Evolutionary conservation across 78 protist genomes (phyloP), one percentile per base, ranked within the genome.

Genomic region (Dictyostelium intermedium): DNA sequence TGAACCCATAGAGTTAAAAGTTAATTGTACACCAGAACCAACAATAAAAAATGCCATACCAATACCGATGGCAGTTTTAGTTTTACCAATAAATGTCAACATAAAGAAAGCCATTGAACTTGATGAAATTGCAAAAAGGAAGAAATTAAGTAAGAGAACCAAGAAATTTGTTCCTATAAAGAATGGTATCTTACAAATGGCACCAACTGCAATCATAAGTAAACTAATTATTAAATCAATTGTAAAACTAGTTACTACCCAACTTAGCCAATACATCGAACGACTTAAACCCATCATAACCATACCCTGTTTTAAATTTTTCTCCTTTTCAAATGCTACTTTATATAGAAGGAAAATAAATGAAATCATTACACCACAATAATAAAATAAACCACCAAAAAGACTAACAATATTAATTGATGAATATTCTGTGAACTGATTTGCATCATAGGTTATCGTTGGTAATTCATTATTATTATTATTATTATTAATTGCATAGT

Each of bases 61-160:
- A 85, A 91, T 85, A n/a, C 91, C 95, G 53, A 85, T 66, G 1
- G 96, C 96, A 23, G 91, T 72, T 37, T 93, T 93, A 2, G 92
- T 87, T 20, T 80, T 85, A 11, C n/a, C 47, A 25, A 85, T 83
- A 11, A 93, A 81, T 30, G 96, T 18, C 1, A 82, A 25, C 9
- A 93, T 35, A 16, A 93, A 80, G 56, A 85, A 93, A 1, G 82
- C 96, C 41, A 83, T 82, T 41, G 66, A 50, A 39, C 41, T 85
- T 91, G 86, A 85, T 11, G 87, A 50, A 30, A 85, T n/a, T 4
- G 56, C 61, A 30, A 85, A 93, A 5, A 93, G 35, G 39, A 78
- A 82, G 87, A 93, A 82, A 14, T 56, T 50, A 1, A 93, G 53
- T 27, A 93, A 78, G 23, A 50, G 69, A 0, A 80, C 89, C 25